Evolutionary conservation across 2,329 filamentous ascomycete genomes (phyloP).

Genomic region (Alternaria sp.): DNA sequence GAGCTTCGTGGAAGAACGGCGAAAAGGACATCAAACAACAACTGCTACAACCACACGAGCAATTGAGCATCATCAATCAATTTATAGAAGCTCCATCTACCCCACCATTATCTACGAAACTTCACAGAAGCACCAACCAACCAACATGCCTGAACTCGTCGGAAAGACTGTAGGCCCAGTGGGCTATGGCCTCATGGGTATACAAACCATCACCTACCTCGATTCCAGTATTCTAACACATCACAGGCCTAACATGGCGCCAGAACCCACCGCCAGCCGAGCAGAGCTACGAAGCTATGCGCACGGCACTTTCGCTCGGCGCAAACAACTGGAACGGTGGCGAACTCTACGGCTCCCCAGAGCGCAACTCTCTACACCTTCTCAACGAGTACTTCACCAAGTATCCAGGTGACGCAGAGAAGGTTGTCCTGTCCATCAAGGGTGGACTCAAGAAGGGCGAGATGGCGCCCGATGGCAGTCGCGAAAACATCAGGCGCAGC

Average conservation of each 20-base stretch:
- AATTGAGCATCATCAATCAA: slow-evolving; percentile 3
- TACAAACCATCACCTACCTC: slow-evolving; percentile 3
- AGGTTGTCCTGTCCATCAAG: slow-evolving; percentile 63
- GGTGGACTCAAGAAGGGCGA: slow-evolving; percentile 52
- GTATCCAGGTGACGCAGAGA: slow-evolving; percentile 60
- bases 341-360: slow-evolving; percentile 58
- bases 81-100: slow-evolving; percentile 3
- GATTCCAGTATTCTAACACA: slow-evolving; percentile 18
- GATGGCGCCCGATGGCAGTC: slow-evolving; percentile 52
- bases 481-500: slow-evolving; percentile 53
- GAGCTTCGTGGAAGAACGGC: background rate
- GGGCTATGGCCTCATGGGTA: slow-evolving; percentile 61
- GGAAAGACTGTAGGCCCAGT: slow-evolving; percentile 52
- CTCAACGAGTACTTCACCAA: slow-evolving; percentile 62
- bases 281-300: slow-evolving; percentile 58
- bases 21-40: background rate
- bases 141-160: slow-evolving; percentile 45
- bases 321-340: slow-evolving; percentile 62
- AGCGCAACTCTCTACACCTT: slow-evolving; percentile 59
- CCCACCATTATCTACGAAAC: slow-evolving; percentile 8
- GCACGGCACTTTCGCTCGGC: slow-evolving; percentile 52
- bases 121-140: slow-evolving; percentile 9
- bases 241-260: slow-evolving; percentile 58
- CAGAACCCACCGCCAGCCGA: slow-evolving; percentile 45
- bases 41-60: background rate